Conservation (phyloP, 495 filamentous ascomycete species). For the Penicillium pancosmium region DNA sequence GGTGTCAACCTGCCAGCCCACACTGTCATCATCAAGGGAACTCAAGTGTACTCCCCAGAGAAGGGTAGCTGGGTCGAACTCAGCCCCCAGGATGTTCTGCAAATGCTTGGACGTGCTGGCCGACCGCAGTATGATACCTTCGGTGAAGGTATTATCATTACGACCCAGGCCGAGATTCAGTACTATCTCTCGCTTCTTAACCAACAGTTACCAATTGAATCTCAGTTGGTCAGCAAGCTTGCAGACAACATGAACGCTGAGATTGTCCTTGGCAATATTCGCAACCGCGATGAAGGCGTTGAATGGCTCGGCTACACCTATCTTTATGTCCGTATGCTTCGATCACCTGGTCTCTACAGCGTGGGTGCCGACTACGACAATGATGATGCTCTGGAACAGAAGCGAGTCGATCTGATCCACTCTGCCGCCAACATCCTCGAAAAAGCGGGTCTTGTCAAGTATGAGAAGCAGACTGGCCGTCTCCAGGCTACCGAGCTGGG, state of each 20-base stretch:
- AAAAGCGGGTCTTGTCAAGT: slow-evolving; percentile 85
- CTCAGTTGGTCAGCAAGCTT: slow-evolving; percentile 89
- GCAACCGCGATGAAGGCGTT: slow-evolving; percentile 90
- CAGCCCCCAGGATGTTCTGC: slow-evolving; percentile 95
- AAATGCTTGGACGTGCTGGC: slow-evolving; percentile 98
- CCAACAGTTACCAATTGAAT: slow-evolving; percentile 96
- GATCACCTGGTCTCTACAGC: slow-evolving; percentile 92
- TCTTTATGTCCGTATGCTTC: slow-evolving; percentile 95
- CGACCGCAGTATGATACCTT: slow-evolving; percentile 97
- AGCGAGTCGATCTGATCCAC: slow-evolving; percentile 93
- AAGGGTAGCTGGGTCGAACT: slow-evolving; percentile 99
- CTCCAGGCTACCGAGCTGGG: slow-evolving; percentile 92
- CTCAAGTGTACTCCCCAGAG: slow-evolving; percentile 96
- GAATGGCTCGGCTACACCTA: slow-evolving; percentile 99
- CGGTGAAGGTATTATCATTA: slow-evolving; percentile 98
- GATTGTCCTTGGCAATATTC: slow-evolving; percentile 92
- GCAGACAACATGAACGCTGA: slow-evolving; percentile 98
- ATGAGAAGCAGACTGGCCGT: slow-evolving; percentile 90
- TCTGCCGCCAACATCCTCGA: slow-evolving; percentile 89
- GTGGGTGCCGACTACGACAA: slow-evolving; percentile 95
- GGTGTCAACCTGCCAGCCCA: slow-evolving; percentile 98
- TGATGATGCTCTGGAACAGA: slow-evolving; percentile 90
- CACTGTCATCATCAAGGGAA: slow-evolving; percentile 97
- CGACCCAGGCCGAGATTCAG: slow-evolving; percentile 88
- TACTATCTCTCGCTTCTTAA: slow-evolving; percentile 97